Conservation (phyloP, 139 green algal species). For the Closterium sp. region DNA sequence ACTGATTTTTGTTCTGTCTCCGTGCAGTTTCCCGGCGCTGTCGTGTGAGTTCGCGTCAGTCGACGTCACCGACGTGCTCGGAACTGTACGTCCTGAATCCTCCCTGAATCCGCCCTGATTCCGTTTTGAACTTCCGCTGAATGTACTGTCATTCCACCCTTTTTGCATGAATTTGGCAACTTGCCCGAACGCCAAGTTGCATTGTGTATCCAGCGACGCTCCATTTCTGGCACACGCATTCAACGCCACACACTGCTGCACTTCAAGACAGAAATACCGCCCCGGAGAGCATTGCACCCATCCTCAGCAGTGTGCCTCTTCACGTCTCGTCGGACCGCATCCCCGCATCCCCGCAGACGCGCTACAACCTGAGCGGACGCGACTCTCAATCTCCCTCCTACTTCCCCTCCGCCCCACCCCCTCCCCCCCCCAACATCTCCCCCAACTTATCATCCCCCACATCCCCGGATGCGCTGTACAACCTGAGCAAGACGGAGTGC, state of each 20-base stretch:
- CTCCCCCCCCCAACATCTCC: no score
- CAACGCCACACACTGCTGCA: background rate
- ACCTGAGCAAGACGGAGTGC: background rate
- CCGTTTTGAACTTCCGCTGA: no score
- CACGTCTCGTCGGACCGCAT: background rate
- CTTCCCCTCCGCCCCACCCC: no score
- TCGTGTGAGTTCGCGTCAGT: slow-evolving; percentile 96
- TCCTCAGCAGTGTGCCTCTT: background rate
- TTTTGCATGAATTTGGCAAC: no score
- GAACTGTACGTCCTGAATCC: slow-evolving; percentile 63
- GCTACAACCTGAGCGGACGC: no score
- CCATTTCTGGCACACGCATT: background rate
- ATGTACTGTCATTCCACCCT: no score
- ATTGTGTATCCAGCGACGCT: background rate
- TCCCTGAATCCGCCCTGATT: background rate
- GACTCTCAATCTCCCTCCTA: no score
- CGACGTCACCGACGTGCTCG: slow-evolving; percentile 90
- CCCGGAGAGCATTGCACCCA: background rate
- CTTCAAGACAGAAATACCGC: background rate
- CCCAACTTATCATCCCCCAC: no score
- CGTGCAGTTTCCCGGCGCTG: slow-evolving; percentile 76
- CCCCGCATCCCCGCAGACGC: no score
- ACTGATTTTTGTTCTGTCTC: background rate
- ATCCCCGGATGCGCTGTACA: background rate
- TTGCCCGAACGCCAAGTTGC: no score